Base-by-base conservation (phyloP, 139 green algal species). In the Chlorella sp. region DNA sequence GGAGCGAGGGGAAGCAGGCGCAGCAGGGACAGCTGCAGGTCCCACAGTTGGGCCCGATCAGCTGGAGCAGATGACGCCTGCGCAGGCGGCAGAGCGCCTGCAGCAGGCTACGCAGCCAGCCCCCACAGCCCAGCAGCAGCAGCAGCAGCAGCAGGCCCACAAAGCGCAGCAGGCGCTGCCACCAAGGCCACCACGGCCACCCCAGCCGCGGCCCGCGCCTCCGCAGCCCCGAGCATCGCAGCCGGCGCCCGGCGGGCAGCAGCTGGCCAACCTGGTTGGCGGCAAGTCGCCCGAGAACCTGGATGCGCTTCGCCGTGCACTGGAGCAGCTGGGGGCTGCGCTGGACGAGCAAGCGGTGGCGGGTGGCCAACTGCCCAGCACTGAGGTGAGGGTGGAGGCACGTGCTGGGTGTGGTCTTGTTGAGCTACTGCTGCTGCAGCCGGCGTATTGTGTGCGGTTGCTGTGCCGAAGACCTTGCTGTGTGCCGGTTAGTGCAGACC, bases 251-350 rank as follows among this genome's bases (percentile, higher is more conserved):
- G 44, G 51, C 51, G 51, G 51, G 39, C 70, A 57, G 36, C 76
- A 82, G 34, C 55, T 82, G 76, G 25, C 57, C 12, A 12, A 73
- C 1, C 38, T 82, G 36, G 57, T 82, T 25, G 60, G 71, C 25
- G 56, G 55, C 21, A 36, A 62, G 55, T 60, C 76, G 13, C 76
- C 76, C 0, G 76, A 82, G 76, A 63, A 82, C 60, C 76, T 82
- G 25, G 36, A 44, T 1, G 76, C 57, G 0, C 60, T 82, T 12
- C 57, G 41, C 51, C 36, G 11, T 4, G 76, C 76, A 36, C 76
- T 82, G 36, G n/a, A n/a, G 60, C 76, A 82, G 60, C 76, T 82
- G 57, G 76, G 76, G 1, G 76, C 76, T 4, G 23, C 34, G 38
- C 38, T 82, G 36, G 75, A 82, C 21, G 23, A 28, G 70, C 70